Conservation (phyloP, 1,139 yeast genomes). For the Suhomyces bribrorum region DNA sequence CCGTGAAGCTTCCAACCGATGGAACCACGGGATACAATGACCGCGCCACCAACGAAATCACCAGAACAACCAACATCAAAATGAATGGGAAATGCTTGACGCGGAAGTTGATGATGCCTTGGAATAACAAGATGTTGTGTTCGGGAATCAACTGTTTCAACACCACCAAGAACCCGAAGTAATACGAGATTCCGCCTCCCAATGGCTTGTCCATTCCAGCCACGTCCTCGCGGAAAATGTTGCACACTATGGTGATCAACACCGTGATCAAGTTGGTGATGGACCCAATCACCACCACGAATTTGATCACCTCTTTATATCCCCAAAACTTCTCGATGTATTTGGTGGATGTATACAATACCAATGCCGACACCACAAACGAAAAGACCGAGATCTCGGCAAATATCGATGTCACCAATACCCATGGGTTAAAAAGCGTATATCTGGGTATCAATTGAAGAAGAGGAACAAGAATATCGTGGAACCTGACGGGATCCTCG, state of each 20-base stretch:
- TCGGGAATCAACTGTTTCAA: conserved; percentile 89
- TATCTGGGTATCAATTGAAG: conserved; percentile 70
- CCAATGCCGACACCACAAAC: conserved; percentile 47
- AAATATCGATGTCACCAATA: conserved; percentile 67
- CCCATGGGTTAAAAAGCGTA: conserved; percentile 72
- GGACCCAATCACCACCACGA: conserved; percentile 57
- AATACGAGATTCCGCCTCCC: conserved; percentile 73
- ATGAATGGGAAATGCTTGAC: conserved; percentile 75
- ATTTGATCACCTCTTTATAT: conserved; percentile 57
- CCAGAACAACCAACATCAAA: conserved; percentile 44
- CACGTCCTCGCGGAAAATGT: conserved; percentile 38
- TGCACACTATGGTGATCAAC: conserved; percentile 39
- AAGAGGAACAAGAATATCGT: conserved; percentile 55
- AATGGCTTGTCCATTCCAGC: conserved; percentile 48
- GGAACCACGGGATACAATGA: conserved; percentile 61
- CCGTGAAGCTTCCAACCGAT: conserved; percentile 66
- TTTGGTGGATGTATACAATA: conserved; percentile 54
- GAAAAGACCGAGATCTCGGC: conserved; percentile 62
- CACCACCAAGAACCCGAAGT: conserved; percentile 79
- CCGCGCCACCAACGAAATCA: conserved; percentile 44
- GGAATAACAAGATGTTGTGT: conserved; percentile 70
- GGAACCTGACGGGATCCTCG: conserved; percentile 21
- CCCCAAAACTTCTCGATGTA: conserved; percentile 62
- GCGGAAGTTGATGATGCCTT: conserved; percentile 63
- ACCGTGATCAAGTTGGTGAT: conserved; percentile 42